phyloP scores from a whole-genome alignment of 2,329 filamentous ascomycete genomes.

The Epichloe scottii region DNA sequence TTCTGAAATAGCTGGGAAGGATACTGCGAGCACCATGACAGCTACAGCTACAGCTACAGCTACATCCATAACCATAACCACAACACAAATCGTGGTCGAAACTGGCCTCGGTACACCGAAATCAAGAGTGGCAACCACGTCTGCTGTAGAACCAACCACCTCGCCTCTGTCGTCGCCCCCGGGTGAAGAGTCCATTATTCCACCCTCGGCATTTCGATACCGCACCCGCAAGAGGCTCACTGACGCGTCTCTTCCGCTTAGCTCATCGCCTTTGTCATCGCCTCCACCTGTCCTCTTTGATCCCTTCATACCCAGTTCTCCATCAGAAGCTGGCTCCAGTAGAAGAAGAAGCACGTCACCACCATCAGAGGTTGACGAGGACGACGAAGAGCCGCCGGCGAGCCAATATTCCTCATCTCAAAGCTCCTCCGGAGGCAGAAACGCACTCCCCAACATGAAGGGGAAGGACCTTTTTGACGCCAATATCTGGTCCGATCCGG shows the following conservation, averaged over 20 bases:
- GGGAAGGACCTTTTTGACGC: conserved; percentile 61
- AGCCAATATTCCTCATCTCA: conserved; percentile 28
- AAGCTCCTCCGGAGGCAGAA: conserved; percentile 19
- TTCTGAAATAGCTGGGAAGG: conserved; percentile 8
- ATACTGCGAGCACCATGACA: not conserved
- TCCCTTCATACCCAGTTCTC: conserved; percentile 28
- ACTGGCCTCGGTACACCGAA: conserved; percentile 8
- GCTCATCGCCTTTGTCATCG: conserved; percentile 45
- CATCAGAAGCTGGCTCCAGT: conserved; percentile 23
- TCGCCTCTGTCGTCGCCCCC: conserved; percentile 28
- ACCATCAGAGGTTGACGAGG: conserved; percentile 31
- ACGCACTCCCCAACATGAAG: conserved; percentile 47
- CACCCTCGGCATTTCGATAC: conserved; percentile 14
- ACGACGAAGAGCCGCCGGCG: conserved; percentile 23
- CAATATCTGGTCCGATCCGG: conserved; percentile 55
- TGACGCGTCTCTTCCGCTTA: conserved; percentile 15
- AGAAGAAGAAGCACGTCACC: conserved; percentile 23
- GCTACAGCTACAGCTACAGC: conserved; percentile 1
- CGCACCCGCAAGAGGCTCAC: conserved; percentile 12
- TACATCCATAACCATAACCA: not conserved
- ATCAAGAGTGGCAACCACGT: conserved; percentile 5
- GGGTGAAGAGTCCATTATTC: conserved; percentile 17
- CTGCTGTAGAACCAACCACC: conserved; percentile 13
- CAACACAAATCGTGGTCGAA: not conserved
- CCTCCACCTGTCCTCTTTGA: conserved; percentile 42